Evolutionary conservation across 1,284 basidiomycete genomes (phyloP), one percentile per base, ranked within the genome.

Genomic region (Apiotrichum gracile): DNA sequence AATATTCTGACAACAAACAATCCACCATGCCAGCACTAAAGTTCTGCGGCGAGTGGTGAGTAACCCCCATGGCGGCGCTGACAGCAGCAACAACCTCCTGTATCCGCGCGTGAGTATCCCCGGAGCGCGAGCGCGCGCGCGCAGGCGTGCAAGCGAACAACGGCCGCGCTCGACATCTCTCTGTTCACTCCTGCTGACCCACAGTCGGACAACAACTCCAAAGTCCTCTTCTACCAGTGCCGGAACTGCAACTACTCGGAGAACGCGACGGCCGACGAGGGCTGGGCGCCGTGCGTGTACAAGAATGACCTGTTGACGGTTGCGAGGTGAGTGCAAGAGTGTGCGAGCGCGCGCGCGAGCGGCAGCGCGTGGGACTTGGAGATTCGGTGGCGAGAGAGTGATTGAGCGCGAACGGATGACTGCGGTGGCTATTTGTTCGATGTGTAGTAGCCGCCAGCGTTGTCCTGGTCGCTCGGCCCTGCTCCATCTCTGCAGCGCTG

Each of bases 301-400:
- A 80, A 85, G 67, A 96, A 98, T 61, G 94, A 97, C 77, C 76
- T 97, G 77, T 78, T 97, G 68, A 94, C 89, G 0, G 86, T 94
- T 25, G 91, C 87, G 64, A 92, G 90, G 92, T 94, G 72, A 68
- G 87, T 81, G n/a, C n/a, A n/a, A n/a, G n/a, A n/a, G n/a, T n/a
- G n/a, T n/a, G n/a, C n/a, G n/a, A n/a, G n/a, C n/a, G n/a, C n/a
- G n/a, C n/a, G n/a, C n/a, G n/a, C n/a, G n/a, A n/a, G n/a, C n/a
- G n/a, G n/a, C n/a, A n/a, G n/a, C n/a, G n/a, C n/a, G n/a, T n/a
- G n/a, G n/a, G n/a, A n/a, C n/a, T n/a, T n/a, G 33, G 14, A 34
- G 33, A 16, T 7, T 10, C 29, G 34, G 34, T 35, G 34, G 34
- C 34, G 4, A 35, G 16, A 17, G 37, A 9, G 37, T n/a, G n/a